These are phyloP conservation scores for Calonectria crousiana DNA, from an alignment of 2,329 filamentous ascomycete species.

Conservation along the genomic window DNA sequence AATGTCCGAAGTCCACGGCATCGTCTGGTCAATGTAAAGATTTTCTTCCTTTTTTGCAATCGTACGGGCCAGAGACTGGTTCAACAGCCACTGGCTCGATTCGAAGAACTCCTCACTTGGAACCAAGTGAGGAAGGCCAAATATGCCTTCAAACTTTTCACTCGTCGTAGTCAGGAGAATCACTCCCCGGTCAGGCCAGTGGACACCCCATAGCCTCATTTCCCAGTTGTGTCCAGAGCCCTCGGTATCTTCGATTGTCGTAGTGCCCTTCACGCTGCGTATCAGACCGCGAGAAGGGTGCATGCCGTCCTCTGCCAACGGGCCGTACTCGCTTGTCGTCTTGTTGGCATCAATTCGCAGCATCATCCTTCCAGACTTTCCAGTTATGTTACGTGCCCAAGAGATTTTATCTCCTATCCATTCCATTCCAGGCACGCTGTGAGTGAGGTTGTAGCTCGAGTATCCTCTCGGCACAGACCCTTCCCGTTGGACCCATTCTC, in stretches of 20 bases:
- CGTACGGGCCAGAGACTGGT: conserved; percentile 76
- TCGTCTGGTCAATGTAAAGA: conserved; percentile 66
- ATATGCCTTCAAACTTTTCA: conserved; percentile 94
- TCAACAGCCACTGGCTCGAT: conserved; percentile 74
- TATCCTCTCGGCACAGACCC: conserved; percentile 60
- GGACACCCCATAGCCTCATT: conserved; percentile 83
- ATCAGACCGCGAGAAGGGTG: conserved; percentile 65
- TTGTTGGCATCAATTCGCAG: conserved; percentile 73
- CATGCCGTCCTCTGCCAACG: conserved; percentile 48
- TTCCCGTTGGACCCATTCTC: conserved; percentile 77
- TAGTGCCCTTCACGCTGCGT: conserved; percentile 76
- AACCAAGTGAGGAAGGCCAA: conserved; percentile 86
- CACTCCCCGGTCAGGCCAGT: conserved; percentile 85
- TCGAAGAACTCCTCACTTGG: conserved; percentile 68
- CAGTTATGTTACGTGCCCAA: conserved; percentile 87
- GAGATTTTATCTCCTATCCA: conserved; percentile 71
- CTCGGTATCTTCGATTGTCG: conserved; percentile 79
- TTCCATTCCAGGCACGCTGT: conserved; percentile 72
- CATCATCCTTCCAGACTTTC: conserved; percentile 75
- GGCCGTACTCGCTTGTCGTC: conserved; percentile 59
- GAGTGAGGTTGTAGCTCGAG: conserved; percentile 72
- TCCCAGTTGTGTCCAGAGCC: conserved; percentile 79
- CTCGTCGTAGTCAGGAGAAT: conserved; percentile 90
- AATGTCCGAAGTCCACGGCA: conserved; percentile 82
- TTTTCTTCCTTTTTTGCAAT: conserved; percentile 74